Percentiles rank a stretch among this genome's conserved stretches.
Conservation (phyloP, 768 basidiomycete genomes). For the Tricholoma hemisulphureum region DNA sequence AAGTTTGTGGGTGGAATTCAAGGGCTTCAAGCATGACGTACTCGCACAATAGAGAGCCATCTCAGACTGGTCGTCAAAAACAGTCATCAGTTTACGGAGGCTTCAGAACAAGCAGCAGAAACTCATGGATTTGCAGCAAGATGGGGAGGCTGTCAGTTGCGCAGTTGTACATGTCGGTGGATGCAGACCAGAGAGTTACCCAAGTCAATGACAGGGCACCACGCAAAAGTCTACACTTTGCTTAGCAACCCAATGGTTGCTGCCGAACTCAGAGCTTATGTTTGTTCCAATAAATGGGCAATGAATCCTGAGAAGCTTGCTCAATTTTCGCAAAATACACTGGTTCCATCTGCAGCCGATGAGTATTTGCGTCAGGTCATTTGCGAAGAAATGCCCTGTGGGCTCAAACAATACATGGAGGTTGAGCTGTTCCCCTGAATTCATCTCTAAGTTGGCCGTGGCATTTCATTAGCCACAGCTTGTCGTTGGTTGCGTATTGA, state of each 20-base stretch:
- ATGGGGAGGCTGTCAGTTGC: constrained; percentile 7
- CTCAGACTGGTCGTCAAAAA: constrained; percentile 11
- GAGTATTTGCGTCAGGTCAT: constrained; percentile 18
- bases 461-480: constrained; percentile 25
- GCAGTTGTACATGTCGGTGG: background rate
- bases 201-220: background rate
- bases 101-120: constrained; percentile 12
- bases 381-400: constrained; percentile 22
- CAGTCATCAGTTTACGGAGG: background rate
- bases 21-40: constrained; percentile 3
- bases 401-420: constrained; percentile 25
- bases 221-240: background rate
- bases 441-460: constrained; percentile 14
- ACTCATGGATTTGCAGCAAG: constrained; percentile 12
- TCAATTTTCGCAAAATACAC: constrained; percentile 13
- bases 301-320: constrained; percentile 24
- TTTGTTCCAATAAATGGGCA: no score
- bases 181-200: background rate
- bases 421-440: constrained; percentile 21
- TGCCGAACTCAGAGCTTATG: background rate
- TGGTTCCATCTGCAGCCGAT: constrained; percentile 14
- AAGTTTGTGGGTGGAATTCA: background rate
- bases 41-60: constrained; percentile 4
- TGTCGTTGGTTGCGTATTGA: constrained; percentile 21
- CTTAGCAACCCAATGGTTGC: background rate